Percentiles rank a stretch among this genome's conserved stretches.
Conservation (phyloP, 805 yeast genomes). For the Barnettozyma populi region DNA sequence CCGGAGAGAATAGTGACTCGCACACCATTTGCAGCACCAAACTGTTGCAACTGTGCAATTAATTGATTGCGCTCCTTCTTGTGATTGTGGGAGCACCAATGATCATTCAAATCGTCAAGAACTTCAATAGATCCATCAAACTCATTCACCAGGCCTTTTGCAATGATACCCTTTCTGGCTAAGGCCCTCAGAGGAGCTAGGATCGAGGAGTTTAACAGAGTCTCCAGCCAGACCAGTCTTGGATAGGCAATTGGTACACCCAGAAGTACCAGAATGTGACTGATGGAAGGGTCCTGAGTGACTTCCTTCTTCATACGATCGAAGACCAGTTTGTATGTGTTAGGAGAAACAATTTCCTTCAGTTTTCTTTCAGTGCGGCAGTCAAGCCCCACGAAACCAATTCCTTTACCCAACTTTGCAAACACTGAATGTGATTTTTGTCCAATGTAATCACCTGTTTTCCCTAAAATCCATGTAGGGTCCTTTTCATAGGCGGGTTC, state of each 20-base stretch:
- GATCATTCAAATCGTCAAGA: slow-evolving; percentile 90
- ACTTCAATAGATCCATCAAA: slow-evolving; percentile 91
- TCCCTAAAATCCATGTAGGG: slow-evolving; percentile 60
- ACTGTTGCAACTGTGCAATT: slow-evolving; percentile 52
- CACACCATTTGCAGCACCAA: slow-evolving; percentile 59
- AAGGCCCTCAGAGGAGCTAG: slow-evolving; percentile 60
- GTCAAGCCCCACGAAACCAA: slow-evolving; percentile 76
- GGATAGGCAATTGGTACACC: slow-evolving; percentile 97
- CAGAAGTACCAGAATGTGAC: slow-evolving; percentile 75
- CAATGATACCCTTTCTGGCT: slow-evolving; percentile 55
- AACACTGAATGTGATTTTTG: slow-evolving; percentile 64
- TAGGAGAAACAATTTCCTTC: slow-evolving; percentile 45
- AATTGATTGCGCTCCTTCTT: slow-evolving; percentile 77
- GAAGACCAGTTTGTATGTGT: slow-evolving; percentile 59
- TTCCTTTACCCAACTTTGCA: slow-evolving; percentile 66
- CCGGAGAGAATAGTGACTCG: slow-evolving; percentile 86
- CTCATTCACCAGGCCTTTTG: slow-evolving; percentile 76
- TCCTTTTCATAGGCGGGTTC: slow-evolving; percentile 35
- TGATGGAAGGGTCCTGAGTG: slow-evolving; percentile 42
- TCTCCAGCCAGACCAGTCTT: slow-evolving; percentile 85
- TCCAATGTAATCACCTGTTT: slow-evolving; percentile 63
- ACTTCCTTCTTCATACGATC: slow-evolving; percentile 54
- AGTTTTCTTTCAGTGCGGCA: slow-evolving; percentile 87
- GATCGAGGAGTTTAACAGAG: slow-evolving; percentile 54
- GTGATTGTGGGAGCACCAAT: slow-evolving; percentile 91